Percentiles rank a stretch among this genome's conserved stretches.
phyloP scores from a whole-genome alignment of 2,329 filamentous ascomycete genomes.

The Seiridium unicorne region DNA sequence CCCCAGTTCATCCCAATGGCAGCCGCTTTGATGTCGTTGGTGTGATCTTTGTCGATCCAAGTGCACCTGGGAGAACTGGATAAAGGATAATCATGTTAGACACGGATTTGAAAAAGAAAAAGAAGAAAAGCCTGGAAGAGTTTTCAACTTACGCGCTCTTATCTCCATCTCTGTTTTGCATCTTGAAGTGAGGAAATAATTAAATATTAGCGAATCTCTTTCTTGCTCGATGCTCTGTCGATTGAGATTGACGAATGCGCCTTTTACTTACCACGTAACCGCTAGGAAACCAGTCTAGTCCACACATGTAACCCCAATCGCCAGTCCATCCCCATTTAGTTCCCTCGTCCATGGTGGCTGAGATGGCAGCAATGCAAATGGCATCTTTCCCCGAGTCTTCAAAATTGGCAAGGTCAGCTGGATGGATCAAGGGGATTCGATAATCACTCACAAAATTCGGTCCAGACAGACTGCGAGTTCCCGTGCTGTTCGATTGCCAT shows the following conservation, averaged over 20 bases:
- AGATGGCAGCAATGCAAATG: constrained; percentile 10
- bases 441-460: constrained; percentile 8
- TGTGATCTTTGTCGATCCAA: constrained; percentile 12
- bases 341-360: constrained; percentile 3
- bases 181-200: no score
- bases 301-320: constrained; percentile 8
- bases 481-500: not conserved
- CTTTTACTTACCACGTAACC: not conserved
- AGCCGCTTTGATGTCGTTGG: constrained; percentile 9
- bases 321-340: constrained; percentile 9
- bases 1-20: constrained; percentile 8
- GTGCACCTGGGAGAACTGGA: constrained; percentile 7
- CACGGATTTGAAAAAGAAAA: not conserved
- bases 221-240: no score
- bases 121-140: not conserved
- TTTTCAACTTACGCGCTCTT: not conserved
- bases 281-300: constrained; percentile 6
- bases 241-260: no score
- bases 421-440: no score
- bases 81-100: not conserved
- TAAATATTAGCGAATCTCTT: no score
- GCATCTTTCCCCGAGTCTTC: constrained; percentile 8
- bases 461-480: constrained; percentile 7
- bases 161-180: not conserved
- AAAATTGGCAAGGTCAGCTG: not conserved